Conservation (phyloP, 2,329 filamentous ascomycete genomes). For the Clonostachys sp. region DNA sequence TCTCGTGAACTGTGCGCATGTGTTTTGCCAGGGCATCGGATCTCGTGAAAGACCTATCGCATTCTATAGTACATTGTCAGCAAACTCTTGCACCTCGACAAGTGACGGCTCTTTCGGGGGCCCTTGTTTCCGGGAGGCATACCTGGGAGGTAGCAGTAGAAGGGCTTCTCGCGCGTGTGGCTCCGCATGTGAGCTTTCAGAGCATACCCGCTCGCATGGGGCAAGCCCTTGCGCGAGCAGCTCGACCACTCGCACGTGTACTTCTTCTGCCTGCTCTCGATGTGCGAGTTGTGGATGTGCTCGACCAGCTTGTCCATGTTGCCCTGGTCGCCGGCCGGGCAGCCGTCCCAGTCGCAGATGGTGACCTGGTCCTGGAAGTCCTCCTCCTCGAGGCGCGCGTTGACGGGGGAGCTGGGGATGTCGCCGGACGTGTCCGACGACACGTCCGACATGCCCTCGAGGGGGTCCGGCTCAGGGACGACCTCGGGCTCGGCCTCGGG, state of each 20-base stretch:
- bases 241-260: conserved; percentile 98
- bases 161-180: conserved; percentile 96
- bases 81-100: too few relatives aligned
- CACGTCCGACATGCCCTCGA: conserved; percentile 64
- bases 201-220: conserved; percentile 93
- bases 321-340: conserved; percentile 62
- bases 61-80: conserved; percentile 56
- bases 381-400: conserved; percentile 67
- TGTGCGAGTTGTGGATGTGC: conserved; percentile 89
- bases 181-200: conserved; percentile 96
- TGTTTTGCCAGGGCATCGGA: conserved; percentile 96
- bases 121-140: conserved; percentile 16
- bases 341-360: conserved; percentile 74
- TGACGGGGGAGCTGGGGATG: conserved; percentile 65
- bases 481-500: conserved; percentile 37
- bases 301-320: conserved; percentile 81
- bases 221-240: conserved; percentile 80
- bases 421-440: conserved; percentile 90
- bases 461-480: conserved; percentile 45
- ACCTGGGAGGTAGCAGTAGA: conserved; percentile 95
- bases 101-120: too few relatives aligned
- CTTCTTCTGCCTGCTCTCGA: conserved; percentile 88
- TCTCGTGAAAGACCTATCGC: conserved; percentile 91
- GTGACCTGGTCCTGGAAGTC: conserved; percentile 76
- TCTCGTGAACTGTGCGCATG: conserved; percentile 98